phyloP scores from a whole-genome alignment of 1,284 basidiomycete genomes.

The Ganoderma leucocontextum region DNA sequence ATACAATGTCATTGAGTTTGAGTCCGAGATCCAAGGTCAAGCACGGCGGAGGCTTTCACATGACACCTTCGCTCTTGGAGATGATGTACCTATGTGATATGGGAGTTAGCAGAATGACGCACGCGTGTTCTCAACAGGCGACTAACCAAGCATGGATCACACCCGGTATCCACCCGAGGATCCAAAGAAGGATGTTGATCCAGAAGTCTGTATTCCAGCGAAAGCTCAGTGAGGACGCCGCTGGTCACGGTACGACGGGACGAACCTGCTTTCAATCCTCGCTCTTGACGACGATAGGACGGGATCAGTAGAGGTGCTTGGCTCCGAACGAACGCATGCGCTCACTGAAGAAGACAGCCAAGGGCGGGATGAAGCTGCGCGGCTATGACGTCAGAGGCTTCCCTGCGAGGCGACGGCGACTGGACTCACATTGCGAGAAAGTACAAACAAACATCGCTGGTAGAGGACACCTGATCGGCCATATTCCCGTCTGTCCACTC shows the following conservation, averaged over 20 bases:
- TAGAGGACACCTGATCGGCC: conserved; percentile 41
- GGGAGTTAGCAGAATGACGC: not conserved
- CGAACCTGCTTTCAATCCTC: conserved; percentile 50
- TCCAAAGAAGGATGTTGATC: conserved; percentile 61
- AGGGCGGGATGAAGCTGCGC: conserved; percentile 57
- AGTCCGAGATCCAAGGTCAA: not conserved
- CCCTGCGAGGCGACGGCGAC: not conserved
- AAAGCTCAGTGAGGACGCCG: not conserved
- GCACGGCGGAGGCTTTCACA: not conserved
- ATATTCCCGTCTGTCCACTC: conserved; percentile 7
- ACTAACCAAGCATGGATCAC: conserved; percentile 62
- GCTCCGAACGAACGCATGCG: conserved; percentile 12
- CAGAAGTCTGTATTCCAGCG: conserved; percentile 51
- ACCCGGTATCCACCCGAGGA: conserved; percentile 67
- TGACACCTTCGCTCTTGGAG: conserved; percentile 43
- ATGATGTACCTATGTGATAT: conserved; percentile 50
- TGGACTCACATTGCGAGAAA: conserved; percentile 56
- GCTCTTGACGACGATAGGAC: conserved; percentile 41
- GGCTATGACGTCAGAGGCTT: conserved; percentile 11
- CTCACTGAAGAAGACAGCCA: conserved; percentile 62
- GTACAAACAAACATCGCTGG: conserved; percentile 52
- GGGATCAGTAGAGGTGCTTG: not conserved
- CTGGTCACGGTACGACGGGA: not conserved
- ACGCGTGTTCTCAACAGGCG: not conserved
- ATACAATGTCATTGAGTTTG: not conserved